Evolutionary conservation across 2,329 filamentous ascomycete species (phyloP), one percentile per base, ranked within the genome.

Genomic region (Ilyonectria sp.): DNA sequence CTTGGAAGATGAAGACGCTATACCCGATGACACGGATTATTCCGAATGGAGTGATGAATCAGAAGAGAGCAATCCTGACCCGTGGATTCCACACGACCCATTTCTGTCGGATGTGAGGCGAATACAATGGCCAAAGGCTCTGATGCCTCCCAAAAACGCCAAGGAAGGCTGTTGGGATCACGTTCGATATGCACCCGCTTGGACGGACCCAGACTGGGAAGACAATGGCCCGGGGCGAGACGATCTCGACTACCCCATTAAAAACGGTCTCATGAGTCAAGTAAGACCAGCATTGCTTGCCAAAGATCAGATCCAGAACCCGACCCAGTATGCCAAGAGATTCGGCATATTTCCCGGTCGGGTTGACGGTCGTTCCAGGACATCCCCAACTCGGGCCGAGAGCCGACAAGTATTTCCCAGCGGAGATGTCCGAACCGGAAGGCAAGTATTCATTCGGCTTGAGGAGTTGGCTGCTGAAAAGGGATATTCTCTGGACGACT

Each of bases 331-430:
- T 33, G 78, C 78, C 2, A 37, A 71, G 17, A 69, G 78, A 43
- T 80, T 76, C 40, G 75, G 78, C 17, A 69, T 79, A 6, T 77
- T 75, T 43, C 76, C 75, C 1, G 75, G 69, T 2, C 70, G 75
- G 2, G 66, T 55, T 4, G 77, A 78, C 53, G 78, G 78, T 0
- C 73, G 78, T n/a, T 80, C 78, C 15, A 68, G 75, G 29, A 71
- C 76, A 10, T 77, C 78, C 2, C 78, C 77, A 6, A 77, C 76
- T 21, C 68, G 76, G 57, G 63, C 73, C 10, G 57, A 69, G 17
- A 70, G 70, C 26, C 65, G 73, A 8, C n/a, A 64, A 3, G 53
- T 63, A 8, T 72, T 73, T 15, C 46, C 29, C 6, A 37, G 49
- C n/a, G 54, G 19, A 7, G 46, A 65, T 4, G 40, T 69, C 10